phyloP scores from a whole-genome alignment of 331 rosid species.

The Malus hybrid region DNA sequence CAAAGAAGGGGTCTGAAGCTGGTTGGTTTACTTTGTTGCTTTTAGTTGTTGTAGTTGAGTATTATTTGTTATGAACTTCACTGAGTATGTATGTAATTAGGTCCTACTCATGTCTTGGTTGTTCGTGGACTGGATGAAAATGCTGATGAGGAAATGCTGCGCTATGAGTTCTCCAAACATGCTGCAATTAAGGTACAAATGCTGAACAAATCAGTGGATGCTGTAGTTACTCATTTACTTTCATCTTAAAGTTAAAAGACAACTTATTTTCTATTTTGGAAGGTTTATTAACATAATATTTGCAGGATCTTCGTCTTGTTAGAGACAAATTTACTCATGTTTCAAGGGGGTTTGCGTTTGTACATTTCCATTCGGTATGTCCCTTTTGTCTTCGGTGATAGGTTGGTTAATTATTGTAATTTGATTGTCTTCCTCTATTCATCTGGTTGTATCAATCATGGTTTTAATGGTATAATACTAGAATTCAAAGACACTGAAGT shows the following conservation, averaged over 20 bases:
- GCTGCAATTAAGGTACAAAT: slow-evolving; percentile 78
- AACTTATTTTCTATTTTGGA: not conserved
- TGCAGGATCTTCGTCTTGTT: slow-evolving; percentile 96
- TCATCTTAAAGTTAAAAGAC: not conserved
- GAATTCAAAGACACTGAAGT: not conserved
- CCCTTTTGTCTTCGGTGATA: slow-evolving; percentile 7
- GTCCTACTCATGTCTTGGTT: slow-evolving; percentile 99
- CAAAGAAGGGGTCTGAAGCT: slow-evolving; percentile 81
- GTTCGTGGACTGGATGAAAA: slow-evolving; percentile 99
- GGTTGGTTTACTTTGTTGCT: slow-evolving; percentile 41
- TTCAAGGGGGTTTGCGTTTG: slow-evolving; percentile 97
- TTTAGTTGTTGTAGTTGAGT: not conserved
- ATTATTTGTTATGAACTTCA: not conserved
- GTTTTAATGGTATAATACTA: not conserved
- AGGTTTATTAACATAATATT: slow-evolving; percentile 10
- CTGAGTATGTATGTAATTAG: slow-evolving; percentile 31
- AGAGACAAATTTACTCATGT: slow-evolving; percentile 97
- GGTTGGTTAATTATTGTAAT: not conserved
- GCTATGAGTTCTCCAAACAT: slow-evolving; percentile 95
- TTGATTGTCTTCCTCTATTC: not conserved
- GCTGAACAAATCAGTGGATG: not conserved
- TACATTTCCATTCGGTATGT: slow-evolving; percentile 90
- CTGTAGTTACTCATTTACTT: not conserved
- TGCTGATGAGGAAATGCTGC: slow-evolving; percentile 99
- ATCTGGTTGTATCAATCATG: not conserved